phyloP scores from a whole-genome alignment of 1,284 basidiomycete genomes.

The Pseudozyma thailandica region DNA sequence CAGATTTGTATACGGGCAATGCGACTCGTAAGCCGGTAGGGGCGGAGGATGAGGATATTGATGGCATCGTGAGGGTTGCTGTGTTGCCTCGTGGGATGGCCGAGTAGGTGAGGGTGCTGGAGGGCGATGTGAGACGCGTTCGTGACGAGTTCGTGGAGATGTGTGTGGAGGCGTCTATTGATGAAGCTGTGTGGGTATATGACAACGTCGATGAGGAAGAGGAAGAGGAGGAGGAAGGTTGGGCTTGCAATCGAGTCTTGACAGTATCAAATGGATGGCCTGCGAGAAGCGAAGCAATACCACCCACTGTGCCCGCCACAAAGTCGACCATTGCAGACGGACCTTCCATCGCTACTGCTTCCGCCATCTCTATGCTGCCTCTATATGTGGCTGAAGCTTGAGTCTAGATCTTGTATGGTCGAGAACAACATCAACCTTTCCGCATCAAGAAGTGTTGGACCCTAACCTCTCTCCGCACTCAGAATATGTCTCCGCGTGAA shows the following conservation, averaged over 20 bases:
- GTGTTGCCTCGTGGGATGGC: not conserved
- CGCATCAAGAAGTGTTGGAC: too few species aligned
- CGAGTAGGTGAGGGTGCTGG: not conserved
- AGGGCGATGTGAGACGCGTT: not conserved
- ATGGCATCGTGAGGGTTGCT: conserved; percentile 17
- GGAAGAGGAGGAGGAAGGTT: conserved; percentile 5
- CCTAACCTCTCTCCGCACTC: too few species aligned
- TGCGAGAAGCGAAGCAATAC: conserved; percentile 54
- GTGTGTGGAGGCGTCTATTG: conserved; percentile 13
- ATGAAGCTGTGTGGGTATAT: not conserved
- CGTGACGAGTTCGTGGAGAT: not conserved
- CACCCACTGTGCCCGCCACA: conserved; percentile 60
- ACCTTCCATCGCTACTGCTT: not conserved
- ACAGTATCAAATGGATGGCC: conserved; percentile 65
- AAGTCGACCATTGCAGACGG: conserved; percentile 63
- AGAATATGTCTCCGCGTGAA: too few species aligned
- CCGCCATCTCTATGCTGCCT: too few species aligned
- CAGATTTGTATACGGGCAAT: conserved; percentile 41
- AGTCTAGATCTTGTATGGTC: too few species aligned
- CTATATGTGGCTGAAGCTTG: too few species aligned
- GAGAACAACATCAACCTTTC: too few species aligned
- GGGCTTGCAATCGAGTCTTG: conserved; percentile 62
- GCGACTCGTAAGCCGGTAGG: conserved; percentile 5
- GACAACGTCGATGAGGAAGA: not conserved
- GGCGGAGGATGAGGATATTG: not conserved